Base-by-base conservation (phyloP, 2,329 filamentous ascomycete genomes). In the Trichoderma aggressivum region DNA sequence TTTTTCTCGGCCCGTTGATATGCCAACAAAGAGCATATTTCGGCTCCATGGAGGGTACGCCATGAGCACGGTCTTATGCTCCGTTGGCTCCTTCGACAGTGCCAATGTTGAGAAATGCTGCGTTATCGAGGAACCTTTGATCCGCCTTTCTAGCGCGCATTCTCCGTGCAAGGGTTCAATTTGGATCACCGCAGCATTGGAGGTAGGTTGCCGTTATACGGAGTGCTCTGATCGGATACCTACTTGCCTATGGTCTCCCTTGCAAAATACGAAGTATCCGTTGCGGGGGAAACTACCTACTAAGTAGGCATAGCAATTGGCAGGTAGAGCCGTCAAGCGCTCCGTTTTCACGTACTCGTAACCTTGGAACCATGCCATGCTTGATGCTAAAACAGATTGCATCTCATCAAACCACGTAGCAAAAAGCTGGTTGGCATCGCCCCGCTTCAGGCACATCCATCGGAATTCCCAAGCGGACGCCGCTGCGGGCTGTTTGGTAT, bases 371-470 rank as follows among this genome's bases (percentile, higher is more conserved):
- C 32, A 24, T 21, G 26, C 63, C 32, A 24, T 21, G 26, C n/a
- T 24, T n/a, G 39, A 53, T 60, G 56, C 34, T 43, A 28, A 59
- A 56, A 43, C 26, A 47, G 26, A 30, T 47, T 59, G 70, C 55
- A 59, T 60, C 43, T 32, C 32, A 16, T 63, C 70, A 21, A 56
- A 56, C 55, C 62, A 55, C 21, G 39, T 58, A 43, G 64, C 30
- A 60, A 21, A 30, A 36, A 53, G n/a, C 39, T 55, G 26, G 69
- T 47, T 56, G 34, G 32, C 32, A 70, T 39, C 34, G 34, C 70
- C 70, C 63, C 70, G 63, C 64, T 61, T 56, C 64, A 43, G 34
- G 43, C 63, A 67, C 26, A 59, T 59, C 56, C 11, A 28, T 65
- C 53, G 53, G 12, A 56, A 64, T 28, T 43, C 50, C 30, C 43